These are phyloP conservation scores for Gossypium schwendimanii DNA, from an alignment of 441 rosid genomes.

Conservation along the genomic window DNA sequence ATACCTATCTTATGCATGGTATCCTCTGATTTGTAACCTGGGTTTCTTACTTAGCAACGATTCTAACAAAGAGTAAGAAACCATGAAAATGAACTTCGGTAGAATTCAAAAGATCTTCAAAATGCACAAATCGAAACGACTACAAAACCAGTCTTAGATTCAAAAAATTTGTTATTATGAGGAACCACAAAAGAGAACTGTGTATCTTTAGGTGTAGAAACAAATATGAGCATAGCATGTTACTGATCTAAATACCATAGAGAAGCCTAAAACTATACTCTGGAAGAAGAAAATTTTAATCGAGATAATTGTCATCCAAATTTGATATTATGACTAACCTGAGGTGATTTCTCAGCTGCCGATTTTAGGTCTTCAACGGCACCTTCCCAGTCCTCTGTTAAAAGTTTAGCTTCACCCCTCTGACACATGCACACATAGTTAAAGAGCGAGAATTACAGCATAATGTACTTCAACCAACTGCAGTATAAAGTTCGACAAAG, in stretches of 20 bases:
- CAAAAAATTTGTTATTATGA: no score
- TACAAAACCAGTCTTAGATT: no score
- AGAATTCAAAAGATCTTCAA: no score
- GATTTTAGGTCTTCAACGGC: conserved; percentile 82
- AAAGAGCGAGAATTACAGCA: not conserved
- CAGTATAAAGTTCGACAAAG: not conserved
- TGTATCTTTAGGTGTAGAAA: no score
- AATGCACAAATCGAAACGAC: no score
- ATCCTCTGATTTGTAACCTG: no score
- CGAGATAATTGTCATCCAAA: not conserved
- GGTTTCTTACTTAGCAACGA: no score
- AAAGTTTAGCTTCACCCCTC: conserved; percentile 95
- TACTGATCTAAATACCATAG: not conserved
- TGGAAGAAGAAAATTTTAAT: not conserved
- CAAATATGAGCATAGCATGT: not conserved
- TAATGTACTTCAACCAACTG: not conserved
- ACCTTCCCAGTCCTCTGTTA: conserved; percentile 95
- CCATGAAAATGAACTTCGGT: no score
- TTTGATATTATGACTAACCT: conserved; percentile 44
- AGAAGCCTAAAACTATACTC: not conserved
- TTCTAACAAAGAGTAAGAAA: no score
- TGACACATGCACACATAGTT: conserved; percentile 14
- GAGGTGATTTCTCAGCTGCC: conserved; percentile 78
- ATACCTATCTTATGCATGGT: no score
- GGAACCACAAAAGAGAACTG: no score